Base-by-base conservation (phyloP, 1,284 basidiomycete genomes). In the Pseudozyma tsukubaensis region DNA sequence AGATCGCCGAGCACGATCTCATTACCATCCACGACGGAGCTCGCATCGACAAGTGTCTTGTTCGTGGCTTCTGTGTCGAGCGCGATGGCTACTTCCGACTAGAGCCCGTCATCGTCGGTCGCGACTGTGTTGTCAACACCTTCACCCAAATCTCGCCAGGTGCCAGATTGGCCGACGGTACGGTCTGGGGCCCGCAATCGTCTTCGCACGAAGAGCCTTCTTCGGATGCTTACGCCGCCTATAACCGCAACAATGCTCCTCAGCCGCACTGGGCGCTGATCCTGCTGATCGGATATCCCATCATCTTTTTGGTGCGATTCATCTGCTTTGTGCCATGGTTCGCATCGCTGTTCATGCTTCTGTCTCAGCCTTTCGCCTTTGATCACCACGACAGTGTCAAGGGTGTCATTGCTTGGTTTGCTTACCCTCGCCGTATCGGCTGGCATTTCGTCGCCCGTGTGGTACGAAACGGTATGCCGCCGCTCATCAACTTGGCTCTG, bases 101-200 rank as follows among this genome's bases (percentile, higher is more conserved):
- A 21, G 83, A 84, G 56, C 83, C 83, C 35, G 79, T 83, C 70
- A 79, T 84, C 44, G 77, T 84, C 56, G 83, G 83, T 18, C 80
- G 83, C 42, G 83, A 84, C 68, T 84, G 83, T 60, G 82, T 84
- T 40, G 72, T 84, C 63, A 84, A 84, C 71, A 83, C 83, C 4
- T 84, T 82, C 51, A 84, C 83, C 9, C 79, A 83, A 56, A 83
- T 84, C 60, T 83, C 83, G 43, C 83, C 83, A 14, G 83, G 83
- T 59, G 83, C 83, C 34, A 75, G 82, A 14, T 58, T 84, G 10
- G 83, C 80, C 18, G 82, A 84, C 50, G 83, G 83, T 29, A 83
- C 83, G 3, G 83, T 84, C 2, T 84, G 82, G 82, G 83, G 83
- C 13, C 83, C 83, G 18, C 83, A 84, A 58, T 75, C 82, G 1